These are phyloP conservation scores for Nyssa sinensis DNA, from an alignment of 148 eudicot species.

Conservation along the genomic window DNA sequence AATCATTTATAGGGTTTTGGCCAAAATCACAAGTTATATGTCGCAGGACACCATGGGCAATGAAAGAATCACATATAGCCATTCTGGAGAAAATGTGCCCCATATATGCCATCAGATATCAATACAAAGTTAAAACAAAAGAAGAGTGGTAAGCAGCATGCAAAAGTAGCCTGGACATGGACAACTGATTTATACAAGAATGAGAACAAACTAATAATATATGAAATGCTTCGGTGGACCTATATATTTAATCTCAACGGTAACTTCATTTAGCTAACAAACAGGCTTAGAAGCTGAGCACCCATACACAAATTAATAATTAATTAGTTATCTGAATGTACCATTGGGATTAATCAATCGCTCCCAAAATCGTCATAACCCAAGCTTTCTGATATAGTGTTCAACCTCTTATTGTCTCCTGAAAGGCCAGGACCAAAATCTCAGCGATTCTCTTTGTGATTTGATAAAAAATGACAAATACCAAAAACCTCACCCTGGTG, in stretches of 20 bases:
- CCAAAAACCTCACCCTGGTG: conserved; percentile 53
- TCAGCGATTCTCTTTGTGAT: conserved; percentile 7
- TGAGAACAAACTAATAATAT: too few relatives aligned
- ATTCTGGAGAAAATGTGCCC: too few relatives aligned
- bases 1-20: neutral
- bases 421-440: conserved; percentile 11
- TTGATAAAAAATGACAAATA: neutral
- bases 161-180: too few relatives aligned
- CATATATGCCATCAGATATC: too few relatives aligned
- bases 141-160: too few relatives aligned
- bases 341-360: conserved; percentile 25
- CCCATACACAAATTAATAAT: conserved; percentile 1
- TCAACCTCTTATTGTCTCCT: conserved; percentile 36
- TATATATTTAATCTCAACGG: too few relatives aligned
- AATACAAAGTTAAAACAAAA: too few relatives aligned
- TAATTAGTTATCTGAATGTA: conserved; percentile 21
- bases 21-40: too few relatives aligned
- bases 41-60: too few relatives aligned
- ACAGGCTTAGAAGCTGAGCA: neutral
- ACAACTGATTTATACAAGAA: too few relatives aligned
- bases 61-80: too few relatives aligned
- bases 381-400: conserved; percentile 44
- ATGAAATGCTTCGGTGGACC: too few relatives aligned
- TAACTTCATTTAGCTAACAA: neutral
- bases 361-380: conserved; percentile 48